These are phyloP conservation scores for Fusarium dimerum DNA, from an alignment of 2,329 filamentous ascomycete genomes.

Conservation along the genomic window DNA sequence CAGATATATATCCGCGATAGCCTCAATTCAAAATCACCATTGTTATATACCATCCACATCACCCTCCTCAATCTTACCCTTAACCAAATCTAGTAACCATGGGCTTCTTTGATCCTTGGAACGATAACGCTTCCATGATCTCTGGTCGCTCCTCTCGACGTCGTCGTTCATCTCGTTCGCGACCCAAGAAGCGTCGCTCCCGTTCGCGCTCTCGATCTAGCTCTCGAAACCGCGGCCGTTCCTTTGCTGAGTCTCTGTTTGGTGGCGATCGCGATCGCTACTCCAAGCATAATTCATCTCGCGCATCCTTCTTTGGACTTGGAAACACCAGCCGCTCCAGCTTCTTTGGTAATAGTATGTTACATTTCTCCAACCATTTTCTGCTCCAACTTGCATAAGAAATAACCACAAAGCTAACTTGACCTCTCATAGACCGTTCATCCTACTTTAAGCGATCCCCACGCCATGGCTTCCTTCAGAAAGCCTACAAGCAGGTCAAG, in stretches of 20 bases:
- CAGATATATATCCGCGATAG: neutral
- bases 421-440: slow-evolving; percentile 44
- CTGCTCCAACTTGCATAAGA: neutral
- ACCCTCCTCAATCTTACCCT: neutral
- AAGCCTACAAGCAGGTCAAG: slow-evolving; percentile 73
- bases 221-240: slow-evolving; percentile 35
- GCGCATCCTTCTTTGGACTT: slow-evolving; percentile 49
- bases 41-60: neutral
- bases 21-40: slow-evolving; percentile 2
- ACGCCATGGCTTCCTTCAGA: slow-evolving; percentile 74
- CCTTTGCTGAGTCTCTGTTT: slow-evolving; percentile 36
- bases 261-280: slow-evolving; percentile 31
- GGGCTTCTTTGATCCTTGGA: slow-evolving; percentile 37
- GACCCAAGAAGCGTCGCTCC: slow-evolving; percentile 37
- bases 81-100: slow-evolving; percentile 12
- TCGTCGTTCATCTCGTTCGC: slow-evolving; percentile 32
- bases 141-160: slow-evolving; percentile 31
- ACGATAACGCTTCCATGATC: slow-evolving; percentile 35
- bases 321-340: slow-evolving; percentile 45
- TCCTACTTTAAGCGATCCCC: slow-evolving; percentile 81
- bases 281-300: slow-evolving; percentile 43
- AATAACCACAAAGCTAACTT: slow-evolving; percentile 2
- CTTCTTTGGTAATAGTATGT: slow-evolving; percentile 48
- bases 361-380: neutral
- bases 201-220: slow-evolving; percentile 41